Base-by-base conservation (phyloP, 495 filamentous ascomycete species). In the Neurospora sp. region DNA sequence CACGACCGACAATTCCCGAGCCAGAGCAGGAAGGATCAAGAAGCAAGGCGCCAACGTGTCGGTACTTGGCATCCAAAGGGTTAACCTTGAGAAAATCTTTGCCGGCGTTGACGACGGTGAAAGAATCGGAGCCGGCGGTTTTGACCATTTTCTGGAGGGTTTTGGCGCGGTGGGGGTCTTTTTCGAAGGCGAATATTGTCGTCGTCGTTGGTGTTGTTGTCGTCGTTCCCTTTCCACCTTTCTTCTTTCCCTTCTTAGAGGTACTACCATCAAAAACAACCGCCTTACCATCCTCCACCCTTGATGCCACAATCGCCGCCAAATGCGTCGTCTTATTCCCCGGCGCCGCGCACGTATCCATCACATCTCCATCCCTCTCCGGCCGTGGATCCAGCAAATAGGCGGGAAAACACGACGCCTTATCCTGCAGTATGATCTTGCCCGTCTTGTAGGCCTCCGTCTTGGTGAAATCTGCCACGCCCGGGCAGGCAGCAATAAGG, bases 281-380 rank as follows among this genome's bases (percentile, higher is more conserved):
- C 27, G 53, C 27, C 27, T 65, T 65, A 0, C 0, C 3, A 5
- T 65, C 27, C 53, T 65, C 53, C 12, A 65, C 71, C 73, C 65
- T 39, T 14, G 27, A 16, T 5, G 14, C n/a, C 14, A 92, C 74
- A 18, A 98, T 85, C 4, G 92, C 91, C 12, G 94, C 94, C 68
- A 98, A 81, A 83, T 98, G 96, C 5, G 96, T 98, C 2, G 96
- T 98, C 81, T 99, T 99, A 78, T 99, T 99, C 10, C 96, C 96
- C 8, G 96, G 96, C 8, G 96, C 96, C 0, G 96, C 91, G 78
- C 94, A 97, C 1, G 93, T 92, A 82, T 99, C 96, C 5, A 98
- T 85, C 22, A 97, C 82, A 73, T 95, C 89, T 3, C 92, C 93
- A 71, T 89, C 84, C 68, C 88, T 85, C 69, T 85, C 83, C 4